A percentile compares a stretch with the other conserved stretches of the same genome.
phyloP scores from a whole-genome alignment of 352 stramenopile species.

The Globisporangium perplexum region DNA sequence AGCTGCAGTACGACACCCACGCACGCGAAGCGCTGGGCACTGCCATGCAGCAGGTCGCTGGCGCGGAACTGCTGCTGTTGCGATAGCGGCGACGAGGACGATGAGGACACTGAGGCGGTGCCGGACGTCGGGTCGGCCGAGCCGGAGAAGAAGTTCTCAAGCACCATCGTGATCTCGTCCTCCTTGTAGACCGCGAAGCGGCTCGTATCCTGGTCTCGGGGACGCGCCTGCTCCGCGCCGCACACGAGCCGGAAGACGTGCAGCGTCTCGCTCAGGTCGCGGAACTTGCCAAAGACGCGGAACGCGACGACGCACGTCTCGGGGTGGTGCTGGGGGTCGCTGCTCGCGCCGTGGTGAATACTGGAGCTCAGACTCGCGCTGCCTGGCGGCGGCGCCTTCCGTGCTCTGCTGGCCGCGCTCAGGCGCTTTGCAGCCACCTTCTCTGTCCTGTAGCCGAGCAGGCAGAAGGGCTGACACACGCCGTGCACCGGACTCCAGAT shows the following conservation, averaged over 20 bases:
- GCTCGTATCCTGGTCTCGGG: slow-evolving; percentile 28
- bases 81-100: not conserved
- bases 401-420: not conserved
- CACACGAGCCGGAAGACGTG: slow-evolving; percentile 69
- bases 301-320: slow-evolving; percentile 34
- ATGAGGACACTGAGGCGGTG: not conserved
- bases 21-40: slow-evolving; percentile 69
- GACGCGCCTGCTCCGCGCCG: slow-evolving; percentile 32
- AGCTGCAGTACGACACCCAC: slow-evolving; percentile 38
- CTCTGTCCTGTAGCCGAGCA: slow-evolving; percentile 62
- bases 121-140: not conserved
- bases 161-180: slow-evolving; percentile 71
- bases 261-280: slow-evolving; percentile 49
- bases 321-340: not conserved
- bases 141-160: slow-evolving; percentile 58
- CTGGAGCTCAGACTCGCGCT: not conserved
- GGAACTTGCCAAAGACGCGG: slow-evolving; percentile 70
- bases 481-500: slow-evolving; percentile 77
- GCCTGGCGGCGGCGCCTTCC: not conserved
- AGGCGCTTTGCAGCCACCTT: not conserved
- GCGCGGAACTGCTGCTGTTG: slow-evolving; percentile 52
- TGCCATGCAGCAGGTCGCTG: slow-evolving; percentile 39
- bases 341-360: not conserved
- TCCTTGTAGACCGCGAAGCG: slow-evolving; percentile 79
- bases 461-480: slow-evolving; percentile 63